Percentiles rank a stretch among this genome's conserved stretches.
Conservation (phyloP, 1,284 basidiomycete genomes). For the Ceratobasidium sp. region DNA sequence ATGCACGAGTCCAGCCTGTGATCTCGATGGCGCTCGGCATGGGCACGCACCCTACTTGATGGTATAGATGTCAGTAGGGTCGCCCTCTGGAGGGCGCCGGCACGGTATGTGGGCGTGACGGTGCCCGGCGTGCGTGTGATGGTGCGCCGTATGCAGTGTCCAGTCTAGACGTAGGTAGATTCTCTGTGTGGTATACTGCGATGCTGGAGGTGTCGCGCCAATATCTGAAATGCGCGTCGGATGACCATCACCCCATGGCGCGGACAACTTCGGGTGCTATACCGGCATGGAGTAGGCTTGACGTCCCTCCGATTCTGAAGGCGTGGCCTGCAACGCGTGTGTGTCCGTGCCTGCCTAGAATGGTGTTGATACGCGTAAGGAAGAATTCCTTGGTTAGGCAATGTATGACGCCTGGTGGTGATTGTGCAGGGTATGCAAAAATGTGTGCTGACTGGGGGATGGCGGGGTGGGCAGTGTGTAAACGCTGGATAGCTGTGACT, state of each 20-base stretch:
- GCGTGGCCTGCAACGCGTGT: conserved; percentile 56
- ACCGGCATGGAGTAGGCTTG: conserved; percentile 54
- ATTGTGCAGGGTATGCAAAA: not conserved
- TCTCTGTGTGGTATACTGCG: no score
- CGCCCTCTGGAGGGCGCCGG: no score
- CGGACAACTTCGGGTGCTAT: conserved; percentile 55
- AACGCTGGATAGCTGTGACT: not conserved
- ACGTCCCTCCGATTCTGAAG: conserved; percentile 57
- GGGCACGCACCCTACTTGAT: no score
- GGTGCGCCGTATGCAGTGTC: no score
- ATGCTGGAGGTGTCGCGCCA: conserved; percentile 50
- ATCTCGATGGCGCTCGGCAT: no score
- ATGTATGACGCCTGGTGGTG: not conserved
- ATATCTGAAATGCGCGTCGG: conserved; percentile 55
- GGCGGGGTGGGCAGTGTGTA: not conserved
- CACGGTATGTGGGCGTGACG: no score
- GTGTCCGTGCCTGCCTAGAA: no score
- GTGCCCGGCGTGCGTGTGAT: no score
- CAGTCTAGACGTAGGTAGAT: no score
- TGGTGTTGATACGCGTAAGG: conserved; percentile 16
- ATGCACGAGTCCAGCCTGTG: no score
- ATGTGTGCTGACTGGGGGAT: not conserved
- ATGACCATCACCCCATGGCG: conserved; percentile 54
- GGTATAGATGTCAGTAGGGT: no score
- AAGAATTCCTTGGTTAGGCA: conserved; percentile 17